Evolutionary conservation across 2,329 filamentous ascomycete genomes (phyloP).

Genomic region (Neonectria hederae): DNA sequence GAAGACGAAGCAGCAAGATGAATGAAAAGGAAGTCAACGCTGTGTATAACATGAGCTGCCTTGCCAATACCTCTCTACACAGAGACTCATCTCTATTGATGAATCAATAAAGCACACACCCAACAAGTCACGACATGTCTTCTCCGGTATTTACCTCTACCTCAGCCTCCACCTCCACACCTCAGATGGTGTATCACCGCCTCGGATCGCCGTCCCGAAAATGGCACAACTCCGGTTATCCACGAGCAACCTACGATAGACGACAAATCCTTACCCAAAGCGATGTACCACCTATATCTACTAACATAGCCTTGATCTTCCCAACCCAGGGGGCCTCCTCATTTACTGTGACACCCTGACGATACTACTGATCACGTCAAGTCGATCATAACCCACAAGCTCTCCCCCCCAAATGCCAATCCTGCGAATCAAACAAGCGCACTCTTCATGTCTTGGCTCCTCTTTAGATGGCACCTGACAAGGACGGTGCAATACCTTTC

Average conservation of each 20-base stretch:
- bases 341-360: neutral
- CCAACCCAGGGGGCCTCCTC: neutral
- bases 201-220: slow-evolving; percentile 18
- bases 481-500: slow-evolving; percentile 9
- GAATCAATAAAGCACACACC: neutral
- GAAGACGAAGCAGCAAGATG: neutral
- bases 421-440: slow-evolving; percentile 12
- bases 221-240: slow-evolving; percentile 24
- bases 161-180: slow-evolving; percentile 1
- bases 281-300: neutral
- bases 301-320: neutral
- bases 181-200: neutral
- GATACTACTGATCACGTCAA: slow-evolving; percentile 5
- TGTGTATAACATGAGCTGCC: too few species aligned
- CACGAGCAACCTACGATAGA: neutral
- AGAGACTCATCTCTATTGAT: too few species aligned
- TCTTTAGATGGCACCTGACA: neutral
- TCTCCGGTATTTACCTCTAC: neutral
- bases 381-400: slow-evolving; percentile 11
- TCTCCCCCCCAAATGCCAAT: neutral
- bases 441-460: neutral
- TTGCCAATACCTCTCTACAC: neutral
- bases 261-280: neutral
- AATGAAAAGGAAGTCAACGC: neutral
- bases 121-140: neutral